Evolutionary conservation across 176 grass and related monocot species (phyloP).

Genomic region (Panicum miliaceum): DNA sequence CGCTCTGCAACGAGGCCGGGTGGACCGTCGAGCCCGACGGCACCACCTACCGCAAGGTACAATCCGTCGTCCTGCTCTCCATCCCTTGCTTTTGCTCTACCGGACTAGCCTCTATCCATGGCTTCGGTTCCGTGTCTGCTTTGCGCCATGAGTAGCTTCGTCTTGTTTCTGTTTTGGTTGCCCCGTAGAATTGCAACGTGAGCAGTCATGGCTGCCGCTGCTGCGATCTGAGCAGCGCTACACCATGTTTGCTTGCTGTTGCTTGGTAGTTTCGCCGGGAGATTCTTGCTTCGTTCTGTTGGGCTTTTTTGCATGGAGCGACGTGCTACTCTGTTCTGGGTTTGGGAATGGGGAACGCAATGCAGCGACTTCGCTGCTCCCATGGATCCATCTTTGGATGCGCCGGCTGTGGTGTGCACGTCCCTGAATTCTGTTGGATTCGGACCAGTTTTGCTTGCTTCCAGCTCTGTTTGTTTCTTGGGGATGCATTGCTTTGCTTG

Average conservation of each 20-base stretch:
- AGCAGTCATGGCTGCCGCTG: not conserved
- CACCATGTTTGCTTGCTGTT: slow-evolving; percentile 19
- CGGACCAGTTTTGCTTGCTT: not conserved
- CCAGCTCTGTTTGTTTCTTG: not conserved
- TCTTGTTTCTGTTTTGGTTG: not conserved
- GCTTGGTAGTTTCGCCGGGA: not conserved
- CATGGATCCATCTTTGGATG: not conserved
- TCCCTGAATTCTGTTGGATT: not conserved
- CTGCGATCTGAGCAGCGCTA: slow-evolving; percentile 17
- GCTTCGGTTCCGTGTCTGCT: not conserved
- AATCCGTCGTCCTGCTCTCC: no score
- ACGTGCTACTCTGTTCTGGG: not conserved
- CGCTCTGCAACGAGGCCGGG: slow-evolving; percentile 94
- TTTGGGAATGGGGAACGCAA: not conserved
- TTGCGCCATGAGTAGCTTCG: not conserved
- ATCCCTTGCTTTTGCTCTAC: no score
- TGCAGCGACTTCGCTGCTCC: not conserved
- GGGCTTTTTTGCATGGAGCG: not conserved
- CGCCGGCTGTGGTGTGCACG: not conserved
- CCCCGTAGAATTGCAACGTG: not conserved
- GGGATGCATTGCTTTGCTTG: not conserved
- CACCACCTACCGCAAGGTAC: slow-evolving; percentile 94
- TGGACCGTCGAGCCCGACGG: slow-evolving; percentile 95
- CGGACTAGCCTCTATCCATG: no score
- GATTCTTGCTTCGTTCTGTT: not conserved